A percentile compares a stretch with the other conserved stretches of the same genome.
Conservation (phyloP, 2,329 filamentous ascomycete species). For the Colletotrichum tamarilloi region DNA sequence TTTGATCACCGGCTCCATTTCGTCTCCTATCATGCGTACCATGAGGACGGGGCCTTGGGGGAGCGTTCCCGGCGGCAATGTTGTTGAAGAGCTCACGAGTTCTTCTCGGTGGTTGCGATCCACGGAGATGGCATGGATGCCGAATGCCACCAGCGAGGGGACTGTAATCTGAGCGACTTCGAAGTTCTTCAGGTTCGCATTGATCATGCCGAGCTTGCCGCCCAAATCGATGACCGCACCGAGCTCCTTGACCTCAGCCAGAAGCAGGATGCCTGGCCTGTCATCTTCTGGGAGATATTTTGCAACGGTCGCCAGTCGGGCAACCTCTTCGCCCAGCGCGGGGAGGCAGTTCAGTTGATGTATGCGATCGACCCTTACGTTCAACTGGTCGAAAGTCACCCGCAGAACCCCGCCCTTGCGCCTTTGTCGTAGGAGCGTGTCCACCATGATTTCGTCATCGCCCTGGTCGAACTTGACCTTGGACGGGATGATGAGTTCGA, state of each 20-base stretch:
- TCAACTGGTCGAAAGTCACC: conserved; percentile 72
- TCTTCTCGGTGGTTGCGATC: conserved; percentile 76
- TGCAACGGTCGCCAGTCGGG: conserved; percentile 85
- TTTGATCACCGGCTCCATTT: conserved; percentile 91
- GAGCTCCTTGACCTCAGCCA: conserved; percentile 74
- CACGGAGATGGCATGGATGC: conserved; percentile 72
- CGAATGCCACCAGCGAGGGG: conserved; percentile 84
- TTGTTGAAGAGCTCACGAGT: conserved; percentile 69
- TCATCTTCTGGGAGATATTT: conserved; percentile 98
- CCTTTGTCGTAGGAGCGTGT: conserved; percentile 87
- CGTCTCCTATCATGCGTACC: conserved; percentile 90
- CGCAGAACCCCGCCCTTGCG: conserved; percentile 87
- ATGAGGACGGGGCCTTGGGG: conserved; percentile 72
- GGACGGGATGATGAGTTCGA: conserved; percentile 90
- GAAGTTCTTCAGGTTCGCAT: conserved; percentile 68
- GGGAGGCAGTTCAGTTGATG: conserved; percentile 75
- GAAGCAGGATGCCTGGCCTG: conserved; percentile 84
- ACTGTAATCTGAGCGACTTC: conserved; percentile 86
- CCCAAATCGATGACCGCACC: conserved; percentile 73
- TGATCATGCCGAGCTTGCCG: conserved; percentile 73
- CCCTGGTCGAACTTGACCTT: conserved; percentile 87
- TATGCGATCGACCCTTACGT: conserved; percentile 71
- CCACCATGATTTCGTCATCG: conserved; percentile 94
- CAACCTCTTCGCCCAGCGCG: conserved; percentile 80
- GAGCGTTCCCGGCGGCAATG: conserved; percentile 25